These are phyloP conservation scores for Strobilomyces echinocephalus DNA, from an alignment of 768 basidiomycete species.

Conservation along the genomic window DNA sequence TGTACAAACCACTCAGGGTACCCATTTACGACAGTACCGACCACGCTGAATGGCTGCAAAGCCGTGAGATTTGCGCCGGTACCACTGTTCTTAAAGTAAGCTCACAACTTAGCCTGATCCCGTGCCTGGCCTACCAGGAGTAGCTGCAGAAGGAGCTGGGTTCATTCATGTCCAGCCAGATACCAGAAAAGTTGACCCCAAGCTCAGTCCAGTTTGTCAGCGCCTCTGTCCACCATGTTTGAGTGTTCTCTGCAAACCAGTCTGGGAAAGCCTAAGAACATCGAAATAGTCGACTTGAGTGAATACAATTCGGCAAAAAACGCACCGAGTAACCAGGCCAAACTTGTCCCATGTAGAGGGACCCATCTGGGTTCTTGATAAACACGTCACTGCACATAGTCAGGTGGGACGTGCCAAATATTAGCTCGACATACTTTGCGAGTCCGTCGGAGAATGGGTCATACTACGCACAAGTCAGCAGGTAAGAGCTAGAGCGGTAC, in stretches of 20 bases:
- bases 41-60: constrained; percentile 48
- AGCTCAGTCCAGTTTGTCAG: constrained; percentile 48
- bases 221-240: constrained; percentile 58
- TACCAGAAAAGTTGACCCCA: constrained; percentile 57
- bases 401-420: neutral
- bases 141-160: constrained; percentile 59
- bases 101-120: neutral
- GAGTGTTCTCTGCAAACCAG: constrained; percentile 52
- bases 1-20: constrained; percentile 66
- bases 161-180: constrained; percentile 74
- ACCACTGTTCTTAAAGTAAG: constrained; percentile 30
- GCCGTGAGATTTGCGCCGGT: constrained; percentile 53
- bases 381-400: constrained; percentile 49
- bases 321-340: constrained; percentile 73
- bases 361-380: constrained; percentile 71
- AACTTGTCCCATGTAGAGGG: constrained; percentile 68
- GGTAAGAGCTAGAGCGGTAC: neutral
- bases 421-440: constrained; percentile 41
- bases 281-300: neutral
- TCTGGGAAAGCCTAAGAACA: constrained; percentile 51
- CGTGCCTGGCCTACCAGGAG: constrained; percentile 41
- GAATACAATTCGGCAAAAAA: neutral
- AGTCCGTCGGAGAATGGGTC: constrained; percentile 60
- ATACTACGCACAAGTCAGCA: constrained; percentile 41
- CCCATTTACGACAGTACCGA: constrained; percentile 46